Evolutionary conservation across 768 basidiomycete genomes (phyloP).

Genomic region (Pleurotus salmoneostramineus): DNA sequence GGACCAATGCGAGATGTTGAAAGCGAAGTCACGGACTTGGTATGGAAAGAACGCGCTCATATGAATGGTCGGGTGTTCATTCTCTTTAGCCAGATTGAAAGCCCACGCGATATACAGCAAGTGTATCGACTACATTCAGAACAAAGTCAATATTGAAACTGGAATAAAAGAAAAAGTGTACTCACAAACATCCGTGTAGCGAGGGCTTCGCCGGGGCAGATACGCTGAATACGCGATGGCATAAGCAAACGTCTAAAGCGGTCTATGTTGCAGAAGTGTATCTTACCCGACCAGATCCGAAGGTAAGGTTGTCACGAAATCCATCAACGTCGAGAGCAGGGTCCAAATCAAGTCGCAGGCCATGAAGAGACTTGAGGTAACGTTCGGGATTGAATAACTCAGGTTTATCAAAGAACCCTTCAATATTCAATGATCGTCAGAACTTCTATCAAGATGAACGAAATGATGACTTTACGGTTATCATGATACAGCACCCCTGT

Average conservation of each 20-base stretch:
- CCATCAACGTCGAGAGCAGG: neutral
- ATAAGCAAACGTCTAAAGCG: neutral
- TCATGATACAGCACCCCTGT: conserved; percentile 4
- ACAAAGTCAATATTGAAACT: neutral
- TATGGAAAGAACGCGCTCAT: neutral
- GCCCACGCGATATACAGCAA: neutral
- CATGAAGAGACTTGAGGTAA: neutral
- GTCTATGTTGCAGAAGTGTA: too few species aligned
- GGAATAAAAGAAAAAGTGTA: neutral
- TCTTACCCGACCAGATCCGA: conserved; percentile 1
- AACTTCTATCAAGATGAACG: neutral
- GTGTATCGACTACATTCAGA: neutral
- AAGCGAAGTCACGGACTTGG: neutral
- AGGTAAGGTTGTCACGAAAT: neutral
- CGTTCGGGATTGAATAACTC: conserved; percentile 3
- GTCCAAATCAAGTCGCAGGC: neutral
- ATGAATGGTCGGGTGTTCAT: neutral
- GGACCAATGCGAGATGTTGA: neutral
- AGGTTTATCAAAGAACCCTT: conserved; percentile 1
- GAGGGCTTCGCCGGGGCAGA: neutral
- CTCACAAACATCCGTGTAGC: neutral
- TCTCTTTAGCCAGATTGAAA: neutral
- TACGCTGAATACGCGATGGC: neutral
- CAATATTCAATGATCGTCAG: neutral
- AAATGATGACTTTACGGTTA: neutral